Percentiles rank a stretch among this genome's conserved stretches.
Evolutionary conservation across 768 basidiomycete genomes (phyloP).

Genomic region (Auriscalpium microsporum): DNA sequence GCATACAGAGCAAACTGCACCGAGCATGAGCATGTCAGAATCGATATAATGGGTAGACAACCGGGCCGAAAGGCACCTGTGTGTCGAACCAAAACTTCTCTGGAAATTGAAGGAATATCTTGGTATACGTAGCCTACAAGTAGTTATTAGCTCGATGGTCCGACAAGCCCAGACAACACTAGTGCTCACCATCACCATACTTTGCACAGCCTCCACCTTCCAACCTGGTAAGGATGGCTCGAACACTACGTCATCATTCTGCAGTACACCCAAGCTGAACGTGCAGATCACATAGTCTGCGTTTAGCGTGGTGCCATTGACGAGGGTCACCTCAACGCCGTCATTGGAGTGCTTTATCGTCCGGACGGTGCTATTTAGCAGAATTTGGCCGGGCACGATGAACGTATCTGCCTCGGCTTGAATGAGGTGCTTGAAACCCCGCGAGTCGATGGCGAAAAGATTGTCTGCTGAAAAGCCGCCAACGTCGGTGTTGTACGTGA

Average conservation of each 20-base stretch:
- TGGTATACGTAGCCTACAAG: conserved; percentile 46
- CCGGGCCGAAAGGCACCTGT: conserved; percentile 16
- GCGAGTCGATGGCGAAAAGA: conserved; percentile 45
- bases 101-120: conserved; percentile 34
- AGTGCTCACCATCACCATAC: conserved; percentile 44
- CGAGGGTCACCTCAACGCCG: conserved; percentile 34
- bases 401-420: conserved; percentile 50
- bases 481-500: conserved; percentile 39
- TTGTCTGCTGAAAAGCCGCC: conserved; percentile 53
- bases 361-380: conserved; percentile 42
- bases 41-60: too few relatives aligned
- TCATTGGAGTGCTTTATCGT: conserved; percentile 33
- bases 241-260: conserved; percentile 39
- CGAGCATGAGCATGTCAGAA: too few relatives aligned
- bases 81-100: conserved; percentile 10
- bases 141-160: neutral
- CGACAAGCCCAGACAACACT: neutral
- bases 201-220: conserved; percentile 55
- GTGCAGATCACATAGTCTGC: conserved; percentile 30
- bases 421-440: conserved; percentile 50
- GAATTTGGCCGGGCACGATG: conserved; percentile 34
- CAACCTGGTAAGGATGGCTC: conserved; percentile 47
- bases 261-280: conserved; percentile 34
- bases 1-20: conserved; percentile 7
- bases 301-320: conserved; percentile 22